A percentile compares a stretch with the other conserved stretches of the same genome.
Conservation (phyloP, 2,329 filamentous ascomycete genomes). For the Neofusicoccum umdonicola region DNA sequence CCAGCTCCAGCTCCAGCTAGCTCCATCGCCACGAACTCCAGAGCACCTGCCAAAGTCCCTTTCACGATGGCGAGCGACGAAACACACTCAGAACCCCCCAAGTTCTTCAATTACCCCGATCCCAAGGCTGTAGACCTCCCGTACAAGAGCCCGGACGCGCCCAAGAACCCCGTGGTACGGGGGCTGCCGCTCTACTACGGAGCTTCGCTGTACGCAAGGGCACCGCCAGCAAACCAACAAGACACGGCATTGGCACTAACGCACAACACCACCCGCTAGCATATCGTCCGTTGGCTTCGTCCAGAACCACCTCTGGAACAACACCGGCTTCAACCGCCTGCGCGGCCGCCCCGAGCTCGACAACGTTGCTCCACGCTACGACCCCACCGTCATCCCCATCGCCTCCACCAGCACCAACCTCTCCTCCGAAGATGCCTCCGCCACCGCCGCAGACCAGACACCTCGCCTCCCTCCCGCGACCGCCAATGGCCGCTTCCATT, state of each 20-base stretch:
- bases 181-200: conserved; percentile 63
- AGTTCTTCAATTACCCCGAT: conserved; percentile 34
- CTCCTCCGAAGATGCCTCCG: background rate
- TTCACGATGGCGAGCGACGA: background rate
- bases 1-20: background rate
- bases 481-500: conserved; percentile 41
- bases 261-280: conserved; percentile 38
- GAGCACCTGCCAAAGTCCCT: background rate
- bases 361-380: conserved; percentile 53
- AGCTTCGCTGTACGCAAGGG: conserved; percentile 55
- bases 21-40: background rate
- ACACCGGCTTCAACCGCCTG: conserved; percentile 64
- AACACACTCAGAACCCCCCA: background rate
- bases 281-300: conserved; percentile 60
- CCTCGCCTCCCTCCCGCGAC: background rate
- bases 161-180: conserved; percentile 66
- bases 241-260: background rate
- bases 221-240: conserved; percentile 4
- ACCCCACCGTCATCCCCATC: conserved; percentile 57
- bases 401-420: background rate
- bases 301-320: conserved; percentile 66
- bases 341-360: conserved; percentile 56
- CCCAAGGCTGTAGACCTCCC: conserved; percentile 31
- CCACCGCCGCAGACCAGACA: background rate
- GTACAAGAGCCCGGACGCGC: conserved; percentile 34